phyloP scores from a whole-genome alignment of 768 basidiomycete species.

The Tricholoma sp. region DNA sequence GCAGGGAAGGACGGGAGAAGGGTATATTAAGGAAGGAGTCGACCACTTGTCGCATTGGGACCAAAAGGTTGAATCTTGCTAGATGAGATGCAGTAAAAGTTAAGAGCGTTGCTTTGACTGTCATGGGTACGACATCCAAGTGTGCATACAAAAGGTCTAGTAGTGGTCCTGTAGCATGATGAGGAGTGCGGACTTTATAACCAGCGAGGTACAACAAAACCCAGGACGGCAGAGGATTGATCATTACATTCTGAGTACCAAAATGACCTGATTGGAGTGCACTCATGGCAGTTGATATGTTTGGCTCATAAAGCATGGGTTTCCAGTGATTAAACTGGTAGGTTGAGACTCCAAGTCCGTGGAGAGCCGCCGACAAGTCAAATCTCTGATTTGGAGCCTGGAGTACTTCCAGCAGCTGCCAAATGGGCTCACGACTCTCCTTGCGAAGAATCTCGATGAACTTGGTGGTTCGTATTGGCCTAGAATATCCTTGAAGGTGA shows the following conservation, averaged over 20 bases:
- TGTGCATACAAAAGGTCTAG: conserved; percentile 40
- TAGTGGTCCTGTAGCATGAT: conserved; percentile 39
- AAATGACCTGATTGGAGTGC: conserved; percentile 11
- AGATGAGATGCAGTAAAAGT: conserved; percentile 45
- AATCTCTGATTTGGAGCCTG: conserved; percentile 19
- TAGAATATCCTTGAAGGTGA: conserved; percentile 12
- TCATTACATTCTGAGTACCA: conserved; percentile 1
- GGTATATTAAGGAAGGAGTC: conserved; percentile 34
- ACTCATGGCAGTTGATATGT: conserved; percentile 27
- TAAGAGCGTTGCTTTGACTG: conserved; percentile 38
- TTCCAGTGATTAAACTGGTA: conserved; percentile 38
- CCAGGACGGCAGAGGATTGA: conserved; percentile 42
- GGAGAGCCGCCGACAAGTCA: conserved; percentile 25
- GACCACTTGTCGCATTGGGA: conserved; percentile 41
- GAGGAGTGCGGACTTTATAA: conserved; percentile 39
- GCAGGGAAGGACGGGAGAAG: conserved; percentile 17
- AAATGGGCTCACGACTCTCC: conserved; percentile 33
- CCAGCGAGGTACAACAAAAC: conserved; percentile 45
- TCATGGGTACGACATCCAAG: conserved; percentile 24
- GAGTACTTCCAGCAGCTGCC: conserved; percentile 35
- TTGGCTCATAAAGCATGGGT: conserved; percentile 26
- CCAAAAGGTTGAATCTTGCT: conserved; percentile 41
- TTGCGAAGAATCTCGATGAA: conserved; percentile 30
- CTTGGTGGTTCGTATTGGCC: conserved; percentile 22
- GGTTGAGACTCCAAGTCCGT: conserved; percentile 25